Base-by-base conservation (phyloP, 2,329 filamentous ascomycete species). In the Rutstroemia sp. region DNA sequence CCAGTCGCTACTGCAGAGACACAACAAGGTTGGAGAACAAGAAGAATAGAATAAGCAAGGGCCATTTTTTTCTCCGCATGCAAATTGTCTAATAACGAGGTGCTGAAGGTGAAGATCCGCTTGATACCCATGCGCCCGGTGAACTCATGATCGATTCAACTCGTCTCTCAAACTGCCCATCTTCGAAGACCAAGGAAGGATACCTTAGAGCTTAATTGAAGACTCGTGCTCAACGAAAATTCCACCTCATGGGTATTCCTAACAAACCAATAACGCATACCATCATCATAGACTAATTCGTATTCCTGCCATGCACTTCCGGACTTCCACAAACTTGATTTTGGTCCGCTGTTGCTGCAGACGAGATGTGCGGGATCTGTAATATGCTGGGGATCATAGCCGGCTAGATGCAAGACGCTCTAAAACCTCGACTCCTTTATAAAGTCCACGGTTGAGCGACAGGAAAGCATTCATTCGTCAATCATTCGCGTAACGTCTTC, bases 381-480 rank as follows among this genome's bases (percentile, higher is more conserved):
- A 62, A 61, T 63, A 64, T 66, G 66, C 60, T 64, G 61, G 57
- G 59, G 61, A 58, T 58, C 60, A 53, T n/a, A 50, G 60, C 58
- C 59, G 57, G 61, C 54, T 21, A 49, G 49, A 54, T 61, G 61
- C 63, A 62, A 68, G 65, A 63, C 57, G 64, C 64, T 63, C 58
- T 59, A 62, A 62, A 64, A 57, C 57, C 54, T 59, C 41, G 59
- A 63, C 64, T 60, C 62, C 54, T 64, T 48, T 34, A 57, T 25
- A 60, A 63, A 67, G 64, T 56, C 59, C 51, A 57, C 61, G 58
- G 48, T 61, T 59, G 62, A 69, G 63, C 63, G 60, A 65, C 63
- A 64, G 61, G 63, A 66, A 69, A 68, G 63, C 63, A 68, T 68
- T 62, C 64, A 65, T 64, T 69, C 66, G 56, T 69, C 60, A 66